Evolutionary conservation across 352 stramenopile species (phyloP).

Genomic region (Globisporangium sylvaticum): DNA sequence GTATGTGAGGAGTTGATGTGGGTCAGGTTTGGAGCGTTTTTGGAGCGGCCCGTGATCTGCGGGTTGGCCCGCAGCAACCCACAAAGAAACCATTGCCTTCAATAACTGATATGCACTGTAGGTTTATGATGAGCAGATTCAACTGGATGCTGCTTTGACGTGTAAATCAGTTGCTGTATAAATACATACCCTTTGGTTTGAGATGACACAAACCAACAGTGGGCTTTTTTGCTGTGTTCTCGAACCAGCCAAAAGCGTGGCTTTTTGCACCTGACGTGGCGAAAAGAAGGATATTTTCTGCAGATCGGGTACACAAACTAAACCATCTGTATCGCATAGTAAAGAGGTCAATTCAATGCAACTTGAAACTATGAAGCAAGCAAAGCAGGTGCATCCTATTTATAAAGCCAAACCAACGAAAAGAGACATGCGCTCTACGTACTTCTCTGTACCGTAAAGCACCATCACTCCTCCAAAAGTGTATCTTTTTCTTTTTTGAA

Average conservation of each 20-base stretch:
- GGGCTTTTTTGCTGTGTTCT: neutral
- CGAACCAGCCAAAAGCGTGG: neutral
- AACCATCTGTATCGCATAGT: neutral
- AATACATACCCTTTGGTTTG: neutral
- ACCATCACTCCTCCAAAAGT: neutral
- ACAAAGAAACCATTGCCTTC: neutral
- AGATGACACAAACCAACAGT: neutral
- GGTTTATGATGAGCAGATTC: neutral
- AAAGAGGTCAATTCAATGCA: neutral
- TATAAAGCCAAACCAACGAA: neutral
- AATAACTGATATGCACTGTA: neutral
- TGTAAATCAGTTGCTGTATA: conserved; percentile 15
- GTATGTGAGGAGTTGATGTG: neutral
- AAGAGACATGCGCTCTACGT: neutral
- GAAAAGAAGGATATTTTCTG: conserved; percentile 1
- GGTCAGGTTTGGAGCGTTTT: neutral
- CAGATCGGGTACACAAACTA: neutral
- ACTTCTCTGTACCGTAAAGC: neutral
- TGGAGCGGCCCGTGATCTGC: neutral
- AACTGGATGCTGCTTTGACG: neutral
- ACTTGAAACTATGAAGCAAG: neutral
- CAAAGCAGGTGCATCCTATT: neutral
- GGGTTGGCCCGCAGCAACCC: neutral
- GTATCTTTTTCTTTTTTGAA: conserved; percentile 2
- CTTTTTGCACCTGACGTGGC: neutral